phyloP scores from a whole-genome alignment of 2,329 filamentous ascomycete species.

The Aspergillus awamori region DNA sequence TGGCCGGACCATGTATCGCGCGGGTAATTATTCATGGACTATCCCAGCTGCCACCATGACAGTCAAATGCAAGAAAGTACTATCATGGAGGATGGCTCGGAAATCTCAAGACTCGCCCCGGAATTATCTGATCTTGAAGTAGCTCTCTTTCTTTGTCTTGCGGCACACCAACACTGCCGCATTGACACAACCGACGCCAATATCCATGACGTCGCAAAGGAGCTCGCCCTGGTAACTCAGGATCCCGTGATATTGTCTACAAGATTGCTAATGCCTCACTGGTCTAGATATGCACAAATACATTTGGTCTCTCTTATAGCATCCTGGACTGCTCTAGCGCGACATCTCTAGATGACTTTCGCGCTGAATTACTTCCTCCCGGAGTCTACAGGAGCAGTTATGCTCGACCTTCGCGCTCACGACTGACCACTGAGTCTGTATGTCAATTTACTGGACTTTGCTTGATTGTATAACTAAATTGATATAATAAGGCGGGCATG shows the following conservation, averaged over 20 bases:
- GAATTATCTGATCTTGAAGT: constrained; percentile 85
- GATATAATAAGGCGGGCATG: neutral
- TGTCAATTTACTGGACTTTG: constrained; percentile 19
- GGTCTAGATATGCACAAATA: constrained; percentile 65
- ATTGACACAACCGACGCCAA: constrained; percentile 69
- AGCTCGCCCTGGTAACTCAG: constrained; percentile 67
- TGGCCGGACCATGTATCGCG: neutral
- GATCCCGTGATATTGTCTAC: neutral
- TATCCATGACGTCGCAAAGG: constrained; percentile 70
- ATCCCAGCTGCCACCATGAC: constrained; percentile 8
- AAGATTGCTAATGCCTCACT: constrained; percentile 6
- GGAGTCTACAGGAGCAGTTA: constrained; percentile 24
- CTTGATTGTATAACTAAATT: neutral
- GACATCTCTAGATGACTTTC: constrained; percentile 82
- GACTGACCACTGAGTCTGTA: constrained; percentile 5
- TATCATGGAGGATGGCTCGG: constrained; percentile 26
- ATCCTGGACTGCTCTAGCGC: constrained; percentile 72
- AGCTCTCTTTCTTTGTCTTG: constrained; percentile 77
- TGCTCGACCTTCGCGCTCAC: constrained; percentile 1
- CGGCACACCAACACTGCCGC: constrained; percentile 83
- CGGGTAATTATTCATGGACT: neutral
- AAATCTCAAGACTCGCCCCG: constrained; percentile 70
- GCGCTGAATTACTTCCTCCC: constrained; percentile 64
- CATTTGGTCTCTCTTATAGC: constrained; percentile 72
- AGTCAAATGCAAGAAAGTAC: neutral